Evolutionary conservation across 2,329 filamentous ascomycete species (phyloP), one percentile per base, ranked within the genome.

Genomic region (Plenodomus tracheiphilus): DNA sequence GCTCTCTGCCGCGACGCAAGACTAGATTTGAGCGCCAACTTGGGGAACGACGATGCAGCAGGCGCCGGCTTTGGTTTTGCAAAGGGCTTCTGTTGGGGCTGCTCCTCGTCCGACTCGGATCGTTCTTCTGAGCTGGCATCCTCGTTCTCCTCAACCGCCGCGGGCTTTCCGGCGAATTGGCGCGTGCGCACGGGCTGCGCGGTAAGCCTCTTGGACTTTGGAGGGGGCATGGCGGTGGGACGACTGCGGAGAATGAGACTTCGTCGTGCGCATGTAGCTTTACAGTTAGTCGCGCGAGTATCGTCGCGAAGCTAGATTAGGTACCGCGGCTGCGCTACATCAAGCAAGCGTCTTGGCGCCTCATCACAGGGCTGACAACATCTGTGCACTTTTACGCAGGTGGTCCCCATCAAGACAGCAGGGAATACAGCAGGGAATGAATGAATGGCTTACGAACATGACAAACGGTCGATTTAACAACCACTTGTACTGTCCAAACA

Each of bases 121-220:
- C n/a, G n/a, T 37, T 82, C 79, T 13, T 74, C 72, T 19, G 72
- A 74, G 45, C 57, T 65, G 4, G 73, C 75, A 16, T 47, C 53
- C 28, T 71, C 70, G 52, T 77, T 79, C 18, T 54, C 53, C 48
- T 67, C 64, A 4, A 54, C 56, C 51, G 77, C 80, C 7, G 77
- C 81, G 15, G 86, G 79, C 73, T 97, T 97, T 58, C 94, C 93
- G 15, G 93, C 87, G 49, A 91, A 86, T 65, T 97, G 88, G 48
- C 94, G 88, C 59, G 86, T 84, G 70, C 85, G 86, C 49, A 87
- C 76, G 3, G 90, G 91, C 68, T 97, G 96, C 54, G 92, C 91
- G 55, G 93, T 97, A 89, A 97, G 96, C 66, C 89, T 88, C 71
- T 89, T 91, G 2, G 62, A 34, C 39, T 49, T 64, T 11, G 64